phyloP scores from a whole-genome alignment of 345 rosid genomes.

The Populus nigra region DNA sequence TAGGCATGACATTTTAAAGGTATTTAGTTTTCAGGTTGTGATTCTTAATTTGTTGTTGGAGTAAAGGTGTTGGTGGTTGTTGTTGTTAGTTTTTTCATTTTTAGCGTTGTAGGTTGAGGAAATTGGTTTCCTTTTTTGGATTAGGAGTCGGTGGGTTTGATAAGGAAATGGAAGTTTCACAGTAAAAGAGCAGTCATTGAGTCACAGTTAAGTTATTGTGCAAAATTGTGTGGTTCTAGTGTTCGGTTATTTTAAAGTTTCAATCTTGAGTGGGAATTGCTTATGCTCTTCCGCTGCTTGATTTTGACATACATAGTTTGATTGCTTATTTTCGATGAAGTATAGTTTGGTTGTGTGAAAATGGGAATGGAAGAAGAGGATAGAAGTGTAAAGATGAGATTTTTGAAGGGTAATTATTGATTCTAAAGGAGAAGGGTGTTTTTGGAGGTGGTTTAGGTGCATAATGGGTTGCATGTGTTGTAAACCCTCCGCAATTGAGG shows the following conservation, averaged over 20 bases:
- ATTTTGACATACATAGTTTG: constrained; percentile 22
- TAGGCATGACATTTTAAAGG: not conserved
- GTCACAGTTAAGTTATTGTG: not conserved
- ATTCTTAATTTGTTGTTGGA: not conserved
- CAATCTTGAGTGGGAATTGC: constrained; percentile 4
- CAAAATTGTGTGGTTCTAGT: constrained; percentile 9
- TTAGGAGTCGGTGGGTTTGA: constrained; percentile 9
- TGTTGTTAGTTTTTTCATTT: not conserved
- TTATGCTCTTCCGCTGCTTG: constrained; percentile 6
- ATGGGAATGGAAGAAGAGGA: constrained; percentile 32
- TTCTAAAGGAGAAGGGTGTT: constrained; percentile 24
- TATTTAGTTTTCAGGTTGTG: not conserved
- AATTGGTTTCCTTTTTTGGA: not conserved
- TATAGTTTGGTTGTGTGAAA: constrained; percentile 10
- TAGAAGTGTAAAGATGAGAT: constrained; percentile 17
- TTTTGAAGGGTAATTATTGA: constrained; percentile 33
- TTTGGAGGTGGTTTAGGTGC: constrained; percentile 40
- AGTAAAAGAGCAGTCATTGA: constrained; percentile 3
- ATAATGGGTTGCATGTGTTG: constrained; percentile 82
- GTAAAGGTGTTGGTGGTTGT: constrained; percentile 3
- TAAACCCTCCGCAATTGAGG: constrained; percentile 86
- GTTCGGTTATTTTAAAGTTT: constrained; percentile 7
- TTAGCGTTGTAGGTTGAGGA: not conserved
- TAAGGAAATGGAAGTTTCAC: not conserved
- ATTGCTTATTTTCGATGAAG: constrained; percentile 1